Conservation (phyloP, 2,329 filamentous ascomycete species). For the Cytospora piceae region DNA sequence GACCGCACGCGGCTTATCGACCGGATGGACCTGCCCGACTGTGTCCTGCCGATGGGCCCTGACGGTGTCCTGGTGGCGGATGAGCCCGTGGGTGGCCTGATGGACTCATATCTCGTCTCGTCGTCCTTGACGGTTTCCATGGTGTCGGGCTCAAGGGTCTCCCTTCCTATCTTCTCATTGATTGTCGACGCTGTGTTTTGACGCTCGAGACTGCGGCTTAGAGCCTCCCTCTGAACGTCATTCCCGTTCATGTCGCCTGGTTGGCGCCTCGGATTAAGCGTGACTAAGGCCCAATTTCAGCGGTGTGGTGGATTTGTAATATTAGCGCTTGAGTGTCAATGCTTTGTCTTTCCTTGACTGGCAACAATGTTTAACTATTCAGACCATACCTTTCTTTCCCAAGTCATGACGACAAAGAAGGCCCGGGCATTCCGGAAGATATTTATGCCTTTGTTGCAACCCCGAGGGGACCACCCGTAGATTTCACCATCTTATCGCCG, state of each 20-base stretch:
- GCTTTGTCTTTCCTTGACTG: not conserved
- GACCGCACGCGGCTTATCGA: slow-evolving; percentile 42
- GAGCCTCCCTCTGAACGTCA: not conserved
- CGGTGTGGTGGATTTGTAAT: not conserved
- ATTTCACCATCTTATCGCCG: not conserved
- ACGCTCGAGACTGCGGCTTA: slow-evolving; percentile 2
- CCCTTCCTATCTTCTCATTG: slow-evolving; percentile 23
- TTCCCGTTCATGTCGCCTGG: slow-evolving; percentile 30
- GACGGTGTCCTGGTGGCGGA: slow-evolving; percentile 16
- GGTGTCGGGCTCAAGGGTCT: slow-evolving; percentile 22
- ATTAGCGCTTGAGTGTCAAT: not conserved
- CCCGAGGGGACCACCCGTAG: not conserved
- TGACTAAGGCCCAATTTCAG: not conserved
- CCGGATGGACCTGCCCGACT: slow-evolving; percentile 15
- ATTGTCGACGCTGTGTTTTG: not conserved
- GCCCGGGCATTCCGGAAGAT: no score
- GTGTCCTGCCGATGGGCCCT: slow-evolving; percentile 21
- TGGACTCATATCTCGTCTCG: slow-evolving; percentile 34
- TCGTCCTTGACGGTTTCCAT: slow-evolving; percentile 9
- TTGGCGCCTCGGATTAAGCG: not conserved
- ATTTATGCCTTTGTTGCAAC: not conserved
- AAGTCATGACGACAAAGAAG: not conserved
- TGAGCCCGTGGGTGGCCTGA: slow-evolving; percentile 31
- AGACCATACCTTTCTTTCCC: not conserved
- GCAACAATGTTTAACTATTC: not conserved